Conservation (phyloP, 2,329 filamentous ascomycete species). For the Diaporthe longicolla region DNA sequence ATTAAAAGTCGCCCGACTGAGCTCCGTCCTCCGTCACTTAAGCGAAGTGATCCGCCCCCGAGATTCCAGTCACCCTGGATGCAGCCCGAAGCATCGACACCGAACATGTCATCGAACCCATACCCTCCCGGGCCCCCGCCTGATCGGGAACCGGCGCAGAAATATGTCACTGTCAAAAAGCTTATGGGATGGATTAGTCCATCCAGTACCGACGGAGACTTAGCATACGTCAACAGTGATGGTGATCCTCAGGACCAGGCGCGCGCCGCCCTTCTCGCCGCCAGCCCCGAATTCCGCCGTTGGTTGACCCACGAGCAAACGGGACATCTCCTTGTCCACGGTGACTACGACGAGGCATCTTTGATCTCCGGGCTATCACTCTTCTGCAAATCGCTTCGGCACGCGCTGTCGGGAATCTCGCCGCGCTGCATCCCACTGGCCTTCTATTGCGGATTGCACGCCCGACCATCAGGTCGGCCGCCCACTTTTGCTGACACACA, state of each 20-base stretch:
- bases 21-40: neutral
- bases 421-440: neutral
- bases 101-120: neutral
- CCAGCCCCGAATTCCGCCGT: neutral
- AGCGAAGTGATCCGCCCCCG: neutral
- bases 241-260: neutral
- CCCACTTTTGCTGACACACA: no score
- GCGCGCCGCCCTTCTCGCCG: slow-evolving; percentile 3
- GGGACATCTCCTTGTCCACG: slow-evolving; percentile 22
- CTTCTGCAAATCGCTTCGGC: neutral
- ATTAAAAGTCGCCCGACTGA: no score
- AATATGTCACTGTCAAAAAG: no score
- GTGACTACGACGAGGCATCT: neutral
- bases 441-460: slow-evolving; percentile 31
- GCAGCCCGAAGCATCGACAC: neutral
- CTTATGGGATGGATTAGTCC: no score
- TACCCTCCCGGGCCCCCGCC: no score
- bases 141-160: no score
- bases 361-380: slow-evolving; percentile 15
- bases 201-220: no score
- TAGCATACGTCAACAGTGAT: no score
- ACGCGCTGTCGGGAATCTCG: neutral
- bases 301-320: neutral
- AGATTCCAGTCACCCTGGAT: neutral
- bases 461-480: no score